These are phyloP conservation scores for Berberis vulgaris DNA, from an alignment of 164 flowering plant species.

Conservation along the genomic window DNA sequence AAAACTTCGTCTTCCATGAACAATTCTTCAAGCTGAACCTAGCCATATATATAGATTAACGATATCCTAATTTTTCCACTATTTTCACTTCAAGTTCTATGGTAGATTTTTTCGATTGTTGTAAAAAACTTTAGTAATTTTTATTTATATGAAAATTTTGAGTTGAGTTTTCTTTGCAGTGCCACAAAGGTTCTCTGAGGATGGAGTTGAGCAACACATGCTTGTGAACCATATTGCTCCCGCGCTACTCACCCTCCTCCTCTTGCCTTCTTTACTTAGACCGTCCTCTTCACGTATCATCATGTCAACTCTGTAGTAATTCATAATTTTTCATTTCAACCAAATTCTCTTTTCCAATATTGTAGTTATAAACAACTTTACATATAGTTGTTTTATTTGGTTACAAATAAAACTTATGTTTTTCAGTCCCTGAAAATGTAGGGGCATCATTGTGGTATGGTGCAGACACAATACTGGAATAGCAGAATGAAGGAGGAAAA, in stretches of 20 bases:
- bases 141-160: too few species aligned
- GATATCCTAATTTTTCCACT: background rate
- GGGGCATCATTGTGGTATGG: constrained; percentile 20
- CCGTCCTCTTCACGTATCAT: constrained; percentile 23
- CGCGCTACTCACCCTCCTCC: constrained; percentile 22
- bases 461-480: constrained; percentile 17
- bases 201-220: constrained; percentile 26
- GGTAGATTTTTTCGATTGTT: too few species aligned
- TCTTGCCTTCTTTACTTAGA: constrained; percentile 23
- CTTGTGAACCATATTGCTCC: constrained; percentile 36
- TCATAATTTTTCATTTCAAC: background rate
- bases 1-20: too few species aligned
- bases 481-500: constrained; percentile 11
- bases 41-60: background rate
- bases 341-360: background rate
- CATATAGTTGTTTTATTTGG: background rate
- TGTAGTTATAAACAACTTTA: background rate
- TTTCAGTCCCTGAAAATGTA: constrained; percentile 2
- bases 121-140: too few species aligned
- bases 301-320: constrained; percentile 29
- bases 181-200: constrained; percentile 22
- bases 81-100: too few species aligned
- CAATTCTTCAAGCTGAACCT: too few species aligned
- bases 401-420: background rate
- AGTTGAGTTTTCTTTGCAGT: constrained; percentile 2